These are phyloP conservation scores for Pyricularia sp. DNA, from an alignment of 2,329 filamentous ascomycete genomes.

Conservation along the genomic window DNA sequence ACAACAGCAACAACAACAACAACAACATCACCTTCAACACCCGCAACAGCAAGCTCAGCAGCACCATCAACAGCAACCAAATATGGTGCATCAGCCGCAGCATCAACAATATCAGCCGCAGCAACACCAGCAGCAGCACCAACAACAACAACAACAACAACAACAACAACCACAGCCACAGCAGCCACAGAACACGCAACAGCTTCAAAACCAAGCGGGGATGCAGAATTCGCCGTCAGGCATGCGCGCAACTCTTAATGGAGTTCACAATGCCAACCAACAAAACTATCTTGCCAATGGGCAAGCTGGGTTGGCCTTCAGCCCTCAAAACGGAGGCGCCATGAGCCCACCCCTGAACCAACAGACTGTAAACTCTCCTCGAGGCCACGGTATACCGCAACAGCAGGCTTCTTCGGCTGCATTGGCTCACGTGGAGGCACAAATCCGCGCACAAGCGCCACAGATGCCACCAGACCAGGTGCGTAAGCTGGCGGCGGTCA, in stretches of 20 bases:
- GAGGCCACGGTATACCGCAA: not conserved
- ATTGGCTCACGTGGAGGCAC: not conserved
- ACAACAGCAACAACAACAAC: conserved; percentile 32
- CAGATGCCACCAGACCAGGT: conserved; percentile 3
- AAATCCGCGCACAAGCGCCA: conserved; percentile 1
- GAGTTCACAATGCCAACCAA: conserved; percentile 1
- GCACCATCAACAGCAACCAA: conserved; percentile 22
- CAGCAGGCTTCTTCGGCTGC: conserved; percentile 1
- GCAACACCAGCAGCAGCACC: conserved; percentile 28
- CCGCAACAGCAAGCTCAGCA: conserved; percentile 45
- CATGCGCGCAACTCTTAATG: conserved; percentile 1
- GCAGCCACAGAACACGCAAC: conserved; percentile 8
- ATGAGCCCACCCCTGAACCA: conserved; percentile 1
- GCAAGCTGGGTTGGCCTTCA: conserved; percentile 1
- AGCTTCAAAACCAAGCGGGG: conserved; percentile 11
- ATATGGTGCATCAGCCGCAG: conserved; percentile 18
- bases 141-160: conserved; percentile 37
- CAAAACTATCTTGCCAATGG: conserved; percentile 4
- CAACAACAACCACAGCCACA: conserved; percentile 21
- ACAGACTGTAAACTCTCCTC: not conserved
- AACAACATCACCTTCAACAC: conserved; percentile 31
- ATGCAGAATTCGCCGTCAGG: not conserved
- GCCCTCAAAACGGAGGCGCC: conserved; percentile 1
- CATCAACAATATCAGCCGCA: conserved; percentile 20
- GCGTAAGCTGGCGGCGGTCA: not conserved